Percentiles rank a stretch among this genome's conserved stretches.
Evolutionary conservation across 768 basidiomycete species (phyloP).

Genomic region (Suillus variegatus): DNA sequence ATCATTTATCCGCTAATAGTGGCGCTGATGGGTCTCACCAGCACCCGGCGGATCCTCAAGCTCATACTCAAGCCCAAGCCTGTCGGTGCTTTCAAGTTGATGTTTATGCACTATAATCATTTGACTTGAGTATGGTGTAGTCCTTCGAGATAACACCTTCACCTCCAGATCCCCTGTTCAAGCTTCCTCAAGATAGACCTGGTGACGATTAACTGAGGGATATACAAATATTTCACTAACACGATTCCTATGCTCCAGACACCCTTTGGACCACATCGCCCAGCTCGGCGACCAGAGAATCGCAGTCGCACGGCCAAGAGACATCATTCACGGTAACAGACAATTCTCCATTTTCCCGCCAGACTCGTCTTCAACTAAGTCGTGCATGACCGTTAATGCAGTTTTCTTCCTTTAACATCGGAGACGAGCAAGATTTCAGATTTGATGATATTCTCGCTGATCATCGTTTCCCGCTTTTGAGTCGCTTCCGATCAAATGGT

Average conservation of each 20-base stretch:
- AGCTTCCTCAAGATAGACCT: slow-evolving; percentile 26
- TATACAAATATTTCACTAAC: slow-evolving; percentile 7
- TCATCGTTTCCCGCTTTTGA: not conserved
- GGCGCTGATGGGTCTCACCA: slow-evolving; percentile 12
- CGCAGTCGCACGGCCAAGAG: not conserved
- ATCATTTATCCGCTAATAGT: too few relatives aligned
- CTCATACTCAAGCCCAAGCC: slow-evolving; percentile 33
- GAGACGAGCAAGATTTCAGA: not conserved
- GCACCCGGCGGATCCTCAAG: slow-evolving; percentile 18
- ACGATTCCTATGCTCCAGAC: not conserved
- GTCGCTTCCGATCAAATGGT: not conserved
- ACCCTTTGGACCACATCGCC: slow-evolving; percentile 9
- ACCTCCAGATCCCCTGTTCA: slow-evolving; percentile 26
- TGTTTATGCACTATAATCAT: not conserved
- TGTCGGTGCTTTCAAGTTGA: slow-evolving; percentile 17
- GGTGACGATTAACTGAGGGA: not conserved
- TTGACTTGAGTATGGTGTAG: slow-evolving; percentile 10
- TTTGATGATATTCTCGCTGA: not conserved
- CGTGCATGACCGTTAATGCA: not conserved
- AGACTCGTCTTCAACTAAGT: not conserved
- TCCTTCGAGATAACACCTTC: slow-evolving; percentile 30
- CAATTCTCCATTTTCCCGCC: not conserved
- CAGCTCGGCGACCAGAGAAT: slow-evolving; percentile 24
- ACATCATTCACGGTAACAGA: not conserved
- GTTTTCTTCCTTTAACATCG: not conserved